Evolutionary conservation across 768 basidiomycete species (phyloP), one percentile per base, ranked within the genome.

Genomic region (Filobasidium floriforme): DNA sequence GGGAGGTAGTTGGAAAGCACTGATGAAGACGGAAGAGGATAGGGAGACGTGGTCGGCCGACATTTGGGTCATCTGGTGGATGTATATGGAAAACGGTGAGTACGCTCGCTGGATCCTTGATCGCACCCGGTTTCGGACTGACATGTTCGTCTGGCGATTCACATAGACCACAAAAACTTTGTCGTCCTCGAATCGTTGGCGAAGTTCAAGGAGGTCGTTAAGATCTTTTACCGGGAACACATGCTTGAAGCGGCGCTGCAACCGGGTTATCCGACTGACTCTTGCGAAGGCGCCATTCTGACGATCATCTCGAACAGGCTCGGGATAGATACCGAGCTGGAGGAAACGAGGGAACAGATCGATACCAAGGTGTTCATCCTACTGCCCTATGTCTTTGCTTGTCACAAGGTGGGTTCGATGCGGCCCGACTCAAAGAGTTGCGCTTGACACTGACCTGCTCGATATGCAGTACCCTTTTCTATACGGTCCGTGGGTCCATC

Each of bases 301-400:
- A 60, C 74, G 0, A 77, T 77, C 75, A 74, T 75, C 71, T 73
- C 73, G 29, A 62, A 37, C 26, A 63, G 67, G 57, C 69, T 70
- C 55, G 62, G 26, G 7, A 22, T 65, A 72, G 76, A 73, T 49
- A 63, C 68, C 19, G 62, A 66, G 0, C 61, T 65, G 11, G 73
- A 72, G 41, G 75, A 77, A 55, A 73, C 70, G 5, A 44, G 68
- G 12, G 66, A 69, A n/a, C 77, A 79, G 52, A 72, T 76, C n/a
- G 80, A 79, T 46, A 75, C 80, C 63, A 77, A 76, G 62, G 74
- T 80, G 61, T 80, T 80, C 67, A 78, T 80, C 44, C 69, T 80
- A 57, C 73, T 79, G 40, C 79, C 80, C 1, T 80, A 76, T 62
- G 81, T 80, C 7, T 80, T 81, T 65, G 80, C 79, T 0, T 79